Evolutionary conservation across 164 flowering plant genomes (phyloP), one percentile per base, ranked within the genome.

Genomic region (Berberis thunbergii): DNA sequence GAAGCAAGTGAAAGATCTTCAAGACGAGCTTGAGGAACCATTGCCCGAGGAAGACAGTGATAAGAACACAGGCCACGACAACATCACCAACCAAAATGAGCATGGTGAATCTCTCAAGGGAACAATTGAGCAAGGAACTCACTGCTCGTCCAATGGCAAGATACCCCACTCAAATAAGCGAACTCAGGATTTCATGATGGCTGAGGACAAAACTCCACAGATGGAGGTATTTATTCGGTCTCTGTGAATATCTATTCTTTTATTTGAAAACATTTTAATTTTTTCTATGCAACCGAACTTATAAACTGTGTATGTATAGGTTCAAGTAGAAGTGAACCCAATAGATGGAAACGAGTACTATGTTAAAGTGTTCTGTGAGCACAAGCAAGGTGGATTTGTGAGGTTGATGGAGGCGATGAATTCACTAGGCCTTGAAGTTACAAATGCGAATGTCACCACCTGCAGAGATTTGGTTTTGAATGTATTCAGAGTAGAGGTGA

Each of bases 351-450:
- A 83, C 54, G 86, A 81, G 78, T 85, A 86, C 77, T 86, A 72
- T 65, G 79, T 93, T 2, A 89, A 83, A 76, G 80, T 93, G 4
- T 78, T 88, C 42, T 81, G 89, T 38, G 98, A 93, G 80, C 81
- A 85, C 67, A 89, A 73, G 75, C 73, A 76, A 0, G 89, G 92
- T 1, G 92, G 97, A 4, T 93, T 93, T 71, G 83, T 79, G 65
- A 86, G 84, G 70, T 64, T 93, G 70, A 76, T 90, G 92, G 94
- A 88, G 76, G 94, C 88, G 55, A 64, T 93, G 75, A 77, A 74
- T 72, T 75, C 89, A 41, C 70, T 90, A 2, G 97, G 97, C 42
- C 69, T 93, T 10, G 98, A 88, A 78, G 92, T 90, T 0, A 84
- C 80, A 43, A 81, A 85, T 69, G 93, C 83, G 6, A 93, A 86